Percentiles rank a stretch among this genome's conserved stretches.
These are phyloP conservation scores for Wolfiporia cocos DNA, from an alignment of 1,284 basidiomycete genomes.

Conservation along the genomic window DNA sequence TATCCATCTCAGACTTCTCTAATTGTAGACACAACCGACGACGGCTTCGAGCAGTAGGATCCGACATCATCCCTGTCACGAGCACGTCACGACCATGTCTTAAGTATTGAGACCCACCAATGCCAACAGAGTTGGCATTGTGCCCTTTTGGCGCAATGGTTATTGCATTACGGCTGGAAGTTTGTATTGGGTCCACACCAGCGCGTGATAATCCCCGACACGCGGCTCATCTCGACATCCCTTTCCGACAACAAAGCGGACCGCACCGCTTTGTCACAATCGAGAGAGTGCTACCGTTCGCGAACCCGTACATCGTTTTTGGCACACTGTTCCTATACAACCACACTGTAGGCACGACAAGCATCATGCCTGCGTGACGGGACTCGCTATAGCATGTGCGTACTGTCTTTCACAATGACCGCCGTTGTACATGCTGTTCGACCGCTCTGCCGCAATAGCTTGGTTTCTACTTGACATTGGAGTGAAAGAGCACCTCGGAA, in stretches of 20 bases:
- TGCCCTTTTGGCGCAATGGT: no score
- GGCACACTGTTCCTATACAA: slow-evolving; percentile 39
- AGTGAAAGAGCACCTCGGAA: slow-evolving; percentile 36
- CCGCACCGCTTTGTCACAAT: slow-evolving; percentile 21
- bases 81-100: no score
- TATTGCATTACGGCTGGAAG: no score
- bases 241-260: slow-evolving; percentile 23
- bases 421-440: no score
- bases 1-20: no score
- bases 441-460: no score
- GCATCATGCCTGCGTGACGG: slow-evolving; percentile 42
- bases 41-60: slow-evolving; percentile 21
- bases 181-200: no score
- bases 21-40: no score
- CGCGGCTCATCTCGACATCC: slow-evolving; percentile 25
- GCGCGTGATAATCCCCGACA: slow-evolving; percentile 24
- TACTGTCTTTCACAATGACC: no score
- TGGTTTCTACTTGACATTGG: slow-evolving; percentile 20
- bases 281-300: slow-evolving; percentile 17
- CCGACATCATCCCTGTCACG: no score
- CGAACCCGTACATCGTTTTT: slow-evolving; percentile 25
- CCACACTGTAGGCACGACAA: slow-evolving; percentile 33
- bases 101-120: no score
- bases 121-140: no score
- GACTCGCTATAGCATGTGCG: slow-evolving; percentile 42